Base-by-base conservation (phyloP, 345 rosid genomes). In the Punica granatum region DNA sequence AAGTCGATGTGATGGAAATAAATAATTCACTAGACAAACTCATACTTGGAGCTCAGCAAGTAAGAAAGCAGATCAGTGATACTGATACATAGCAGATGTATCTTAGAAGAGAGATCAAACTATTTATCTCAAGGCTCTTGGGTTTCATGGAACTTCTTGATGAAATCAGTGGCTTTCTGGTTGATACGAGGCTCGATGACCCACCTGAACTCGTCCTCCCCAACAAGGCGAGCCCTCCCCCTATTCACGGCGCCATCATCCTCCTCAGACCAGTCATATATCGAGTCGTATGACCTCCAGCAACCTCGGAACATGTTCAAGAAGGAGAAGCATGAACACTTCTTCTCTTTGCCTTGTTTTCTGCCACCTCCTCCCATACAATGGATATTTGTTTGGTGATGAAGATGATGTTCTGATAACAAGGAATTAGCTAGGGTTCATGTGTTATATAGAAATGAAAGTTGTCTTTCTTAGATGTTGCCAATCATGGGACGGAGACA, bases 111-210 rank as follows among this genome's bases (percentile, higher is more conserved):
- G n/a, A n/a, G n/a, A n/a, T n/a, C n/a, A n/a, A n/a, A n/a, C n/a
- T n/a, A 34, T 21, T 41, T 37, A 11, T 37, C 41, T 68, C 56
- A 59, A 23, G 54, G 23, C 34, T 12, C 81, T 7, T 65, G 76
- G 71, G 59, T 70, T 67, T 80, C 81, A 51, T 77, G 83, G 54
- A 80, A 77, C 72, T 75, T 77, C 71, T 15, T 71, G 72, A 80
- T 80, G 72, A 77, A 80, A 63, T 80, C 77, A 49, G 76, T 68
- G 28, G 83, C 67, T 72, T 26, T 77, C 63, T 75, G 33, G 67
- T 80, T 65, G 67, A 80, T 80, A 28, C 78, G 70, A 7, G 81
- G 77, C 67, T 77, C 83, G 0, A 69, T 74, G 4, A 71, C 42
- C 26, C 73, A 80, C 65, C 75, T 60, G 69, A 72, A 80, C 53